Conservation (phyloP, 2,329 filamentous ascomycete species). For the Sporothrix phasma region DNA sequence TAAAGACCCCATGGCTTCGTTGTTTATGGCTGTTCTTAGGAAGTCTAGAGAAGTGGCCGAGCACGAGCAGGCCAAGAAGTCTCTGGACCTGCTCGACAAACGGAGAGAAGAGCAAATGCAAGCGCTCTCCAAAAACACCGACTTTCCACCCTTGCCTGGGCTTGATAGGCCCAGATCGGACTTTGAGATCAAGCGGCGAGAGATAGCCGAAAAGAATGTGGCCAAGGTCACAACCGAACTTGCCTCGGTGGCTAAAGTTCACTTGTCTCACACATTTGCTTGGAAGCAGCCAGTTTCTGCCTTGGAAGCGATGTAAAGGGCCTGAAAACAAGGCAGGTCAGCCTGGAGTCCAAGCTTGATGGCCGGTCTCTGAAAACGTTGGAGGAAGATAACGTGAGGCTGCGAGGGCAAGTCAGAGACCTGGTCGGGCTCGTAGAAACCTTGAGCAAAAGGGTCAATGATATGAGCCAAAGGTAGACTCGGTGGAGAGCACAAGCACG, state of each 20-base stretch:
- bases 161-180: not conserved
- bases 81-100: not conserved
- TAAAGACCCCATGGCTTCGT: not conserved
- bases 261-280: not conserved
- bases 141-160: conserved; percentile 15
- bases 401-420: not conserved
- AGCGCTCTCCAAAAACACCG: not conserved
- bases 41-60: conserved; percentile 6
- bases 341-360: not conserved
- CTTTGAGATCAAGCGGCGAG: not conserved
- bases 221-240: not conserved
- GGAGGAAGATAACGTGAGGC: not conserved
- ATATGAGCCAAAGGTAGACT: not conserved
- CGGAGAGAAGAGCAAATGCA: conserved; percentile 5
- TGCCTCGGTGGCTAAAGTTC: not conserved
- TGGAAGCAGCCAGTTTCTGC: not conserved
- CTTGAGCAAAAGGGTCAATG: not conserved
- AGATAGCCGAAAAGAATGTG: not conserved
- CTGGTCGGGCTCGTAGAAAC: not conserved
- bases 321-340: not conserved
- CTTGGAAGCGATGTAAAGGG: not conserved
- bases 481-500: not conserved
- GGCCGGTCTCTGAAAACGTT: not conserved
- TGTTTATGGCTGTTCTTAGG: not conserved
- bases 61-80: not conserved